These are phyloP conservation scores for Saussurea involucrata DNA, from an alignment of 129 eudicot species.

Conservation along the genomic window DNA sequence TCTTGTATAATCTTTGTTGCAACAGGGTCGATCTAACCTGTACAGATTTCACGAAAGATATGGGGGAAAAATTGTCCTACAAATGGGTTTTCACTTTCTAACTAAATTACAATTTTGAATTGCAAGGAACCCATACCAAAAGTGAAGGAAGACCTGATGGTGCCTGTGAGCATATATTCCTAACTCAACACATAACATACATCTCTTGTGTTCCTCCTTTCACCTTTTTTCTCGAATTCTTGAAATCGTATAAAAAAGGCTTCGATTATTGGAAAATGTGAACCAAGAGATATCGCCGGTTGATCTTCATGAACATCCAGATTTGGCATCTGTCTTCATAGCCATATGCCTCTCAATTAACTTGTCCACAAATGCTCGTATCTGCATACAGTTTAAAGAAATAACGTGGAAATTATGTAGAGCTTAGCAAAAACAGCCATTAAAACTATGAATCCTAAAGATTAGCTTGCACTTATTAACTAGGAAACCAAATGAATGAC, in stretches of 20 bases:
- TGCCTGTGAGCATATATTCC: conserved; percentile 23
- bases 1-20: conserved; percentile 44
- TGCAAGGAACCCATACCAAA: conserved; percentile 33
- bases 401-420: neutral
- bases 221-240: neutral
- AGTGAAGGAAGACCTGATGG: conserved; percentile 18
- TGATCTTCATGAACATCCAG: conserved; percentile 41
- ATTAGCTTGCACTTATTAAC: too few species aligned
- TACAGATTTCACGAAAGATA: conserved; percentile 47
- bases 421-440: neutral
- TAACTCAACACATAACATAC: conserved; percentile 18
- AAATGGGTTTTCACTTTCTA: conserved; percentile 49
- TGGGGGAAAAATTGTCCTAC: conserved; percentile 27
- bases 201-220: conserved; percentile 23
- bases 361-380: conserved; percentile 93
- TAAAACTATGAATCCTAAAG: neutral
- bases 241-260: conserved; percentile 1
- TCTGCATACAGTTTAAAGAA: conserved; percentile 46
- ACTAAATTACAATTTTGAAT: conserved; percentile 49
- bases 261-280: neutral
- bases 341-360: conserved; percentile 86
- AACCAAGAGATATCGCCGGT: neutral
- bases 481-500: neutral
- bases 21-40: conserved; percentile 51
- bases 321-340: conserved; percentile 46